Percentiles rank a stretch among this genome's conserved stretches.
Evolutionary conservation across 768 basidiomycete genomes (phyloP).

Genomic region (Tulasnella sp.): DNA sequence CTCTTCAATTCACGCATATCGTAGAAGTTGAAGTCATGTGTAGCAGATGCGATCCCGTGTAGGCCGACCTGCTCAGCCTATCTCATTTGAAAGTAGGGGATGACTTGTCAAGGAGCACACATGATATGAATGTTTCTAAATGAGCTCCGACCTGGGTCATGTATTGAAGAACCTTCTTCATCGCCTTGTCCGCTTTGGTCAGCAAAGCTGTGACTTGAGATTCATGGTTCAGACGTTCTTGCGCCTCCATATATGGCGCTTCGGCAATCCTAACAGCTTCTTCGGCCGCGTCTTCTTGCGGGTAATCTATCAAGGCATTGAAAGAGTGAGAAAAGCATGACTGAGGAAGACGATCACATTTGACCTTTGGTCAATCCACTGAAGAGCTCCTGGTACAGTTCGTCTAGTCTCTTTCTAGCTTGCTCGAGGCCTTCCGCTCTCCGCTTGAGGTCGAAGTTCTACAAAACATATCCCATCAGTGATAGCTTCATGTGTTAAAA

Average conservation of each 20-base stretch:
- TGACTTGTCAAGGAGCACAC: neutral
- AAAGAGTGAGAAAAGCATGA: neutral
- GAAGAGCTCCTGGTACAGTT: constrained; percentile 10
- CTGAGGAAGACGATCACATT: neutral
- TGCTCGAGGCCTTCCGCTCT: neutral
- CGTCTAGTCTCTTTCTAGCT: constrained; percentile 5
- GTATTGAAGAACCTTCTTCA: neutral
- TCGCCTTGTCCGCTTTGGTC: constrained; percentile 2
- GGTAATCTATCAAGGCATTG: constrained; percentile 6
- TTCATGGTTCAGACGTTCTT: neutral
- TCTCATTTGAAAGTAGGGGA: neutral
- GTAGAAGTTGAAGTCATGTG: neutral
- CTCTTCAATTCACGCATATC: constrained; percentile 3
- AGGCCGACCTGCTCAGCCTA: constrained; percentile 8
- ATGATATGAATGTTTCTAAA: neutral
- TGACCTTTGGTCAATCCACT: constrained; percentile 2
- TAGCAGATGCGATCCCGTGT: neutral
- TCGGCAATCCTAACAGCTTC: constrained; percentile 2
- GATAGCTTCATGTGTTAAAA: neutral
- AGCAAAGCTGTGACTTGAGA: constrained; percentile 8
- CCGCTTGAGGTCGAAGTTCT: constrained; percentile 2
- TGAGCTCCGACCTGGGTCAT: neutral
- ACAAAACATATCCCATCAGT: no score
- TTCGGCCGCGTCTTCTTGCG: constrained; percentile 15
- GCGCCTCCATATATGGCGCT: neutral